A percentile compares a stretch with the other conserved stretches of the same genome.
Conservation (phyloP, 1,284 basidiomycete genomes). For the Melampsora larici-populina region DNA sequence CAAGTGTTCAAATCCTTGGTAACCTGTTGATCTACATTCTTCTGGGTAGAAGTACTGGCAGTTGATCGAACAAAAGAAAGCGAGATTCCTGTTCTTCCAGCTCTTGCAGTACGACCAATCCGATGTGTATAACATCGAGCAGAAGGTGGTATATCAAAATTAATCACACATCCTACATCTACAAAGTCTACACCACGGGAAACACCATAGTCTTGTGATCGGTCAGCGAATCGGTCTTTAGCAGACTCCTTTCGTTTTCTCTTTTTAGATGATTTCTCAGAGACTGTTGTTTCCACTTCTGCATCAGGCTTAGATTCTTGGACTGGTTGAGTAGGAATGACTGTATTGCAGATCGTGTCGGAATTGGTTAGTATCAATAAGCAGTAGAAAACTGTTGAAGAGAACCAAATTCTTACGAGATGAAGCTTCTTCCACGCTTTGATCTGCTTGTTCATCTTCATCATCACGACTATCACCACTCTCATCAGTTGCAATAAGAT, state of each 20-base stretch:
- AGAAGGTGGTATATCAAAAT: constrained; percentile 91
- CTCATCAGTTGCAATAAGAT: constrained; percentile 97
- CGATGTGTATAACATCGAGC: constrained; percentile 92
- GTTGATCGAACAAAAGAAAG: constrained; percentile 74
- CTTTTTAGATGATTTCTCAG: constrained; percentile 35
- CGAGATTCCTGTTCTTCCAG: constrained; percentile 86
- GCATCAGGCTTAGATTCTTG: constrained; percentile 51
- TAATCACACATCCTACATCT: constrained; percentile 94
- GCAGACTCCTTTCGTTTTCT: constrained; percentile 49
- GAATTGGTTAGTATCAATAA: background rate
- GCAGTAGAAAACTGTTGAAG: too few species aligned
- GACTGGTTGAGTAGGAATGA: constrained; percentile 49
- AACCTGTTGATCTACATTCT: constrained; percentile 60
- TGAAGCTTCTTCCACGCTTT: constrained; percentile 46
- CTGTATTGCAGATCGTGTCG: constrained; percentile 18
- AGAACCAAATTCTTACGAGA: constrained; percentile 3
- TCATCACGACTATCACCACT: constrained; percentile 58
- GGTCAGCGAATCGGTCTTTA: constrained; percentile 45
- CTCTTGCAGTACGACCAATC: constrained; percentile 91
- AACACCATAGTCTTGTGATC: constrained; percentile 76
- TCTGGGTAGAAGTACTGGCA: constrained; percentile 70
- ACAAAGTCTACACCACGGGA: constrained; percentile 96
- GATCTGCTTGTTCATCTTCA: constrained; percentile 55
- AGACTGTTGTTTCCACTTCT: constrained; percentile 48
- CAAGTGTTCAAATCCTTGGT: constrained; percentile 67